phyloP scores from a whole-genome alignment of 1,284 basidiomycete genomes.

The Chalciporus sp. region DNA sequence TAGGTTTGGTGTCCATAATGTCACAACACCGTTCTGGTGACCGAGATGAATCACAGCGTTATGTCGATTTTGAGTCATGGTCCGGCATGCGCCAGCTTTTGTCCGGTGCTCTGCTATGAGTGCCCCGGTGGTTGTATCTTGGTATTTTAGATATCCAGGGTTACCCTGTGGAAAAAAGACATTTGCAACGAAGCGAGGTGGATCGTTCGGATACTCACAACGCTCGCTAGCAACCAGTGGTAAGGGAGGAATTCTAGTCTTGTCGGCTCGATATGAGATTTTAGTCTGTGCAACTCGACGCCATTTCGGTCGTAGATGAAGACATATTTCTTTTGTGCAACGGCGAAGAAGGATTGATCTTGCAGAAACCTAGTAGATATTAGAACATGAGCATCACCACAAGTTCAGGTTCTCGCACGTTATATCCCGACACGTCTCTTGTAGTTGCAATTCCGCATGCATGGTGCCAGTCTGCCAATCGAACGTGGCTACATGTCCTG shows the following conservation, averaged over 20 bases:
- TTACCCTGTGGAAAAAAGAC: slow-evolving; percentile 60
- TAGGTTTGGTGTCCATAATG: slow-evolving; percentile 95
- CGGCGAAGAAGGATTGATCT: slow-evolving; percentile 91
- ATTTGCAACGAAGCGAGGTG: not conserved
- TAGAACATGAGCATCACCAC: not conserved
- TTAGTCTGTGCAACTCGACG: slow-evolving; percentile 87
- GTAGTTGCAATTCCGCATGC: slow-evolving; percentile 87
- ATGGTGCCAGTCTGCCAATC: slow-evolving; percentile 92
- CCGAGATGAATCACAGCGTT: slow-evolving; percentile 94
- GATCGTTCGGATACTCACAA: slow-evolving; percentile 52
- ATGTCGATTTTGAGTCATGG: slow-evolving; percentile 92
- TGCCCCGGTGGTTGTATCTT: slow-evolving; percentile 93
- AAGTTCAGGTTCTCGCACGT: slow-evolving; percentile 54
- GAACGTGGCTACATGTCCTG: slow-evolving; percentile 92
- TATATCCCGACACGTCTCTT: slow-evolving; percentile 90
- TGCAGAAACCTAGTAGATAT: slow-evolving; percentile 75
- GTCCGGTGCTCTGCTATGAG: slow-evolving; percentile 90
- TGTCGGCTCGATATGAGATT: slow-evolving; percentile 88
- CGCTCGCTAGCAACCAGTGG: slow-evolving; percentile 90
- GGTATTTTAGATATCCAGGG: slow-evolving; percentile 92
- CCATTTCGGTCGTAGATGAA: slow-evolving; percentile 97
- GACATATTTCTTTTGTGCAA: slow-evolving; percentile 95
- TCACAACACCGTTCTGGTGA: slow-evolving; percentile 90
- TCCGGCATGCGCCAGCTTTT: slow-evolving; percentile 82
- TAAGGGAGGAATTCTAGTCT: slow-evolving; percentile 93